phyloP scores from a whole-genome alignment of 2,329 filamentous ascomycete genomes.

The Zalaria sp. region DNA sequence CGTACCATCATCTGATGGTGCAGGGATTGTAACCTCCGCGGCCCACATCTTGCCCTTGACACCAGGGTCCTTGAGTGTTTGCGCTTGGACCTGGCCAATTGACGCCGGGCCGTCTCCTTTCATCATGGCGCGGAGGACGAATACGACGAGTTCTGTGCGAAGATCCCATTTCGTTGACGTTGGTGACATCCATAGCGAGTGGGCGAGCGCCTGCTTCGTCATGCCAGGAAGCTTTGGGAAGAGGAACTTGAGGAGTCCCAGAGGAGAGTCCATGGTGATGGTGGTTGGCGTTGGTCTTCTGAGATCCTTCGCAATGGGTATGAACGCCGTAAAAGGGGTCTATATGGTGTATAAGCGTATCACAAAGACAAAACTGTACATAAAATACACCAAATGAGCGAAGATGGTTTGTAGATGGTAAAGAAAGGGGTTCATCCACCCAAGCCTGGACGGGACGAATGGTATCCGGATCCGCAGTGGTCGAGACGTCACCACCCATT shows the following conservation, averaged over 20 bases:
- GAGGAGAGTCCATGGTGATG: conserved; percentile 11
- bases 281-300: background rate
- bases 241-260: conserved; percentile 21
- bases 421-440: too few species aligned
- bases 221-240: conserved; percentile 47
- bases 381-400: too few species aligned
- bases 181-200: conserved; percentile 53
- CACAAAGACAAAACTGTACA: too few species aligned
- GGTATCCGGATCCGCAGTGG: too few species aligned
- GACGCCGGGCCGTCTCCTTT: conserved; percentile 29
- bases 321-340: too few species aligned
- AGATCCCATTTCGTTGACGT: conserved; percentile 67
- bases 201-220: conserved; percentile 45
- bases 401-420: too few species aligned
- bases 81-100: conserved; percentile 48
- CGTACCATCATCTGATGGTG: conserved; percentile 34
- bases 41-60: conserved; percentile 76
- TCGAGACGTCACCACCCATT: too few species aligned
- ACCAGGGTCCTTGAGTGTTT: conserved; percentile 47
- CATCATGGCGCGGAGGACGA: conserved; percentile 55
- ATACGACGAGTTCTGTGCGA: conserved; percentile 56
- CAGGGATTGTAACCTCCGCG: conserved; percentile 50
- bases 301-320: background rate
- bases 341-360: too few species aligned
- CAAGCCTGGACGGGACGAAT: too few species aligned